These are phyloP conservation scores for Stentor roeselii DNA, from an alignment of 73 alveolate genomes.

Conservation along the genomic window DNA sequence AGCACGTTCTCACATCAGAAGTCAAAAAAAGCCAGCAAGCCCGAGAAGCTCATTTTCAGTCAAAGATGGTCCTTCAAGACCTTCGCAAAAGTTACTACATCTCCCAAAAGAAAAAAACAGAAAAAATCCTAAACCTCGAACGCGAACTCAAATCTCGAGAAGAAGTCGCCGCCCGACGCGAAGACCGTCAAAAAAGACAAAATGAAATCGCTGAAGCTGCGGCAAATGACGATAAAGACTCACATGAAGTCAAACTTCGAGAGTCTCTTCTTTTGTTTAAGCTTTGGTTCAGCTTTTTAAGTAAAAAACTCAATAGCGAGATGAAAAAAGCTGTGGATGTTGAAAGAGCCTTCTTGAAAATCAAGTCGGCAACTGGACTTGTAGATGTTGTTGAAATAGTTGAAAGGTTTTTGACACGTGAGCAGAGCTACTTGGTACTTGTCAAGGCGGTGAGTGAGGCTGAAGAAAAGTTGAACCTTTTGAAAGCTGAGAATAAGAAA, in stretches of 20 bases:
- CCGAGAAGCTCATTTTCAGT: conserved; percentile 49
- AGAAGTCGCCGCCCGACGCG: conserved; percentile 46
- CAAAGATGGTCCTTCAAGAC: conserved; percentile 43
- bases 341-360: conserved; percentile 58
- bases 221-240: conserved; percentile 62
- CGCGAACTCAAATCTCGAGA: conserved; percentile 46
- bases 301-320: conserved; percentile 69
- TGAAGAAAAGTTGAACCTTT: conserved; percentile 50
- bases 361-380: conserved; percentile 56
- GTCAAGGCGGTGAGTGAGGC: conserved; percentile 52
- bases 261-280: conserved; percentile 37
- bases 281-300: conserved; percentile 55
- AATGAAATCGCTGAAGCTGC: conserved; percentile 65
- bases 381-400: conserved; percentile 60
- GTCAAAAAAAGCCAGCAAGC: conserved; percentile 33
- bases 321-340: conserved; percentile 44
- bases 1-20: conserved; percentile 33
- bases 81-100: conserved; percentile 38
- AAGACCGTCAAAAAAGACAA: conserved; percentile 50
- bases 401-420: conserved; percentile 57
- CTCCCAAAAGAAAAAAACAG: conserved; percentile 47
- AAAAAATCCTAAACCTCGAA: conserved; percentile 41
- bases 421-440: conserved; percentile 52
- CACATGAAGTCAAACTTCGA: conserved; percentile 54
- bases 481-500: conserved; percentile 52